phyloP scores from a whole-genome alignment of 257 asterid species.

The Jacaranda copaia region DNA sequence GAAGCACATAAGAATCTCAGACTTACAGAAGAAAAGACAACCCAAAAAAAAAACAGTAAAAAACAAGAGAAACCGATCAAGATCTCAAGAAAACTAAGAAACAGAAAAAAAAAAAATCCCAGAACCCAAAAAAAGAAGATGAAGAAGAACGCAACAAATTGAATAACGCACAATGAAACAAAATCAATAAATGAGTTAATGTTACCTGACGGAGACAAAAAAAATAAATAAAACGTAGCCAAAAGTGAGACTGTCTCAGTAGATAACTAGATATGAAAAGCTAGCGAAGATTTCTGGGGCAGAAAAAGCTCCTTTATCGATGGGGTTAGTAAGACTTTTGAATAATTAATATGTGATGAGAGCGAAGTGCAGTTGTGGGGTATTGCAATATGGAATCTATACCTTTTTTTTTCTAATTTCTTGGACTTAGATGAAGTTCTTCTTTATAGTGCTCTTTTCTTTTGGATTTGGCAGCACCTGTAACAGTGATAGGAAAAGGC shows the following conservation, averaged over 20 bases:
- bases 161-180: not conserved
- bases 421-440: not conserved
- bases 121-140: not conserved
- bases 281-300: slow-evolving; percentile 26
- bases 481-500: not conserved
- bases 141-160: not conserved
- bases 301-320: slow-evolving; percentile 27
- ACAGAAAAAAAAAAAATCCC: not conserved
- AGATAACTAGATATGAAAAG: slow-evolving; percentile 9
- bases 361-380: slow-evolving; percentile 29
- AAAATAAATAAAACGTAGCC: not conserved
- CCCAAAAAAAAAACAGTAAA: not conserved
- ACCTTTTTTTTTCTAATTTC: not conserved
- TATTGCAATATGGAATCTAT: slow-evolving; percentile 12
- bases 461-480: not conserved
- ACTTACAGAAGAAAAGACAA: not conserved
- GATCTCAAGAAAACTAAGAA: slow-evolving; percentile 26
- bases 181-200: slow-evolving; percentile 7
- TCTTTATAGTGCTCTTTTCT: not conserved
- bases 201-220: not conserved
- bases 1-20: not conserved
- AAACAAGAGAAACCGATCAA: slow-evolving; percentile 13
- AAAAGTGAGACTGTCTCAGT: slow-evolving; percentile 12
- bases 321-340: slow-evolving; percentile 30
- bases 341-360: not conserved